phyloP scores from a whole-genome alignment of 257 asterid species.

The Ilex aquifolium region DNA sequence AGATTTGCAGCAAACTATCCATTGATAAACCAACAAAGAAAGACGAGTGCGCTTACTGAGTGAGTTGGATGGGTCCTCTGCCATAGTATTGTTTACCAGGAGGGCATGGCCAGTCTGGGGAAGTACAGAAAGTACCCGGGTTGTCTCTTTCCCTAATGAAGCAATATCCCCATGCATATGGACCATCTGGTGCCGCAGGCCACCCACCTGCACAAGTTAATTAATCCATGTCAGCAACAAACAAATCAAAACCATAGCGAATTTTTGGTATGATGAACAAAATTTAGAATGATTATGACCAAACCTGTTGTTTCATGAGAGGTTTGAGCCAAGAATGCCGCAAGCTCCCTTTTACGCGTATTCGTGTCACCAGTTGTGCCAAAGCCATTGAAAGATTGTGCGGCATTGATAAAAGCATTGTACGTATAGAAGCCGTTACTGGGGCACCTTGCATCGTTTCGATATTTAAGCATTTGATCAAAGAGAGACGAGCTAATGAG shows the following conservation, averaged over 20 bases:
- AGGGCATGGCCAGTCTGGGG: background rate
- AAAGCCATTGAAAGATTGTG: slow-evolving; percentile 22
- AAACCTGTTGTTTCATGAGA: slow-evolving; percentile 32
- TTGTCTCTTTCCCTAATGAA: background rate
- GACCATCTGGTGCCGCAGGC: background rate
- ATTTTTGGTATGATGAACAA: too few species aligned
- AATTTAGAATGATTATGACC: too few species aligned
- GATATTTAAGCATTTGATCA: slow-evolving; percentile 20
- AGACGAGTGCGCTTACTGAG: background rate
- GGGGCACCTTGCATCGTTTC: slow-evolving; percentile 14
- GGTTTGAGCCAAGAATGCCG: slow-evolving; percentile 11
- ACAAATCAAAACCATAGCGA: fast-evolving
- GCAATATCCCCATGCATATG: background rate
- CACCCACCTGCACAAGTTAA: background rate
- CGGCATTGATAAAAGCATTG: slow-evolving; percentile 25
- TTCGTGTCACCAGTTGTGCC: slow-evolving; percentile 28
- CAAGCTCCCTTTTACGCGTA: slow-evolving; percentile 18
- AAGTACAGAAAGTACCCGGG: background rate
- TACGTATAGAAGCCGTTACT: slow-evolving; percentile 26
- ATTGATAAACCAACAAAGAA: too few species aligned
- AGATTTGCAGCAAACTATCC: background rate
- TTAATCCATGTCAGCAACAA: background rate
- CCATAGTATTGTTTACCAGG: background rate
- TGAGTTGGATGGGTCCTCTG: background rate
- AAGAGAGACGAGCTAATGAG: slow-evolving; percentile 11